Base-by-base conservation (phyloP, 2,329 filamentous ascomycete genomes). In the Huntiella moniliformis region DNA sequence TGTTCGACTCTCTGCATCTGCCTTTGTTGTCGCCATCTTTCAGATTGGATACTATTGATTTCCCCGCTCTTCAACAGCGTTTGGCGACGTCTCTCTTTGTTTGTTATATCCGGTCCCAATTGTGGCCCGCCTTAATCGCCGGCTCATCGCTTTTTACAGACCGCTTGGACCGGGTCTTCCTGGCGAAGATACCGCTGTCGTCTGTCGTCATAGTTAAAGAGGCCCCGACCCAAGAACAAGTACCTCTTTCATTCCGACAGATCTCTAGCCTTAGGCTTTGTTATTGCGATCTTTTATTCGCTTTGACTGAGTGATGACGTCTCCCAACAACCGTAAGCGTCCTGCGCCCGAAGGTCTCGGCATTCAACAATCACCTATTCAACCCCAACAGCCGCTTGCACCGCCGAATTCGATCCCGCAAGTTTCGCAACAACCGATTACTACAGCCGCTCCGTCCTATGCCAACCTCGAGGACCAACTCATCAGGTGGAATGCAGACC, bases 341-440 rank as follows among this genome's bases (percentile, higher is more conserved):
- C 47, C 47, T 22, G 47, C 47, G 35, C 39, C 47, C 39, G 44
- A 46, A 16, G 31, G 35, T 12, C 43, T 42, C 35, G 15, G 35
- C 22, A 15, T 41, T 10, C 15, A 46, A 15, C 43, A 44, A 32
- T 53, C 54, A 44, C 52, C 52, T 42, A 46, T 54, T 22, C 57
- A 55, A 45, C 51, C 49, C n/a, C 52, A 51, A 4, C 54, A 58
- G 52, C 51, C 54, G 52, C 50, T 5, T 40, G 48, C 37, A 51
- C 49, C 31, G 50, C 47, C 37, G 6, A 35, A 35, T 11, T 28
- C 37, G 28, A 38, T 43, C 15, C 35, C n/a, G 22, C 22, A 28
- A 28, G 5, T 28, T 7, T 28, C 40, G 35, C 15, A 42, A 34
- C 37, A 15, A 16, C 44, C 37, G n/a, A 32, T 38, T 7, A 13